Conservation (phyloP, 1,284 basidiomycete species). For the Ustilago esculenta region DNA sequence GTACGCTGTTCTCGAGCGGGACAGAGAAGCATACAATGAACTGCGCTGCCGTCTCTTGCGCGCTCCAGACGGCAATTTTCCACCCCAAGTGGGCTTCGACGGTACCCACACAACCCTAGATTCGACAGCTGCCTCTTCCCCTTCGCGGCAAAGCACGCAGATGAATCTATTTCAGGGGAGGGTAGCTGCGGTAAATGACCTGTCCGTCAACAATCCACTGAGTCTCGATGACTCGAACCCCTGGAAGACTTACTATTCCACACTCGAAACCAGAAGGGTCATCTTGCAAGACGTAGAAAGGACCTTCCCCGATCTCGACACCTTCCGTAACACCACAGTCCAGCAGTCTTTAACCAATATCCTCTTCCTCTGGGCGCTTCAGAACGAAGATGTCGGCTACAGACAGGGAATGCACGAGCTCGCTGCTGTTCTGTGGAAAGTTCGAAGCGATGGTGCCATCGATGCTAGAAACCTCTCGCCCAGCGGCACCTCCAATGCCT, state of each 20-base stretch:
- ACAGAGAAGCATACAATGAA: constrained; percentile 40
- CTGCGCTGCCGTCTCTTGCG: constrained; percentile 36
- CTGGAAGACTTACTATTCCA: constrained; percentile 52
- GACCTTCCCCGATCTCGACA: constrained; percentile 54
- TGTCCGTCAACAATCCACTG: constrained; percentile 60
- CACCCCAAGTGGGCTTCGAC: constrained; percentile 45
- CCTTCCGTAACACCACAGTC: constrained; percentile 33
- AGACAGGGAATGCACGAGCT: constrained; percentile 67
- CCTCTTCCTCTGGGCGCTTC: constrained; percentile 59
- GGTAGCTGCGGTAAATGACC: constrained; percentile 18
- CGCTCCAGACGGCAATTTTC: constrained; percentile 52
- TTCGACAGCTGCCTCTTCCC: not conserved
- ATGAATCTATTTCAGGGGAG: not conserved
- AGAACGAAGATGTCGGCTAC: constrained; percentile 59
- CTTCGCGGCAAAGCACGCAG: not conserved
- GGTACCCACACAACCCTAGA: constrained; percentile 18
- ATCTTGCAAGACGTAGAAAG: constrained; percentile 57
- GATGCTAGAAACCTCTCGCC: not conserved
- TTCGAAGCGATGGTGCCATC: constrained; percentile 32
- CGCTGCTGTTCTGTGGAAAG: constrained; percentile 55
- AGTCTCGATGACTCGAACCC: constrained; percentile 61
- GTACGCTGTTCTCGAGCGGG: constrained; percentile 27
- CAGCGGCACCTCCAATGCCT: not conserved
- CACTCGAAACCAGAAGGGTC: constrained; percentile 43
- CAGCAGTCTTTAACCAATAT: constrained; percentile 48